phyloP scores from a whole-genome alignment of 2,329 filamentous ascomycete genomes.

The Penicillium sp. region DNA sequence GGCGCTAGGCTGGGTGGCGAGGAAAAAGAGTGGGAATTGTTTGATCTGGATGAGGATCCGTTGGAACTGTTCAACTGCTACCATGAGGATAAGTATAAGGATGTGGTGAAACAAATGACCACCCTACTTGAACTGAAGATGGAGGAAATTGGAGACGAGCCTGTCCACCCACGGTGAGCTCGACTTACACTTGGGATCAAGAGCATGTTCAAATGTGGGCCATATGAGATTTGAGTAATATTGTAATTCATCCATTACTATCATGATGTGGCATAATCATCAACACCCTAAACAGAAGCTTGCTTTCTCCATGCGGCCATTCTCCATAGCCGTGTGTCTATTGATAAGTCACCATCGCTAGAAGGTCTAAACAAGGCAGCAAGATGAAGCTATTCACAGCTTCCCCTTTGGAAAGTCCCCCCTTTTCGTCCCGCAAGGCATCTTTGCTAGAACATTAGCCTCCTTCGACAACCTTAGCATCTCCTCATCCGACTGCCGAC shows the following conservation, averaged over 20 bases:
- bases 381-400: not conserved
- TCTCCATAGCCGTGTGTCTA: too few species aligned
- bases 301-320: too few species aligned
- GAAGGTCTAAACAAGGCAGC: too few species aligned
- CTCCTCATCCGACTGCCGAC: too few species aligned
- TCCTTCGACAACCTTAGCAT: too few species aligned
- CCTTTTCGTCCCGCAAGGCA: not conserved
- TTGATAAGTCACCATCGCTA: too few species aligned
- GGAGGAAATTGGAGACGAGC: slow-evolving; percentile 52
- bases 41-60: slow-evolving; percentile 53
- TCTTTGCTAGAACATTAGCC: too few species aligned
- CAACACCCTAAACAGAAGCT: too few species aligned
- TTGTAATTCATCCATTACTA: too few species aligned
- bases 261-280: too few species aligned
- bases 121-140: slow-evolving; percentile 50
- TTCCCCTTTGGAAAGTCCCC: not conserved
- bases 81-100: slow-evolving; percentile 36
- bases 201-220: not conserved
- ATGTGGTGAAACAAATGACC: slow-evolving; percentile 45
- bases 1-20: slow-evolving; percentile 45
- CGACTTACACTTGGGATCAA: slow-evolving; percentile 5
- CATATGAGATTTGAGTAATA: not conserved
- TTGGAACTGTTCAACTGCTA: slow-evolving; percentile 54
- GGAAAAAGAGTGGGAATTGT: slow-evolving; percentile 56
- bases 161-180: slow-evolving; percentile 6